Evolutionary conservation across 1,284 basidiomycete species (phyloP), one percentile per base, ranked within the genome.

Genomic region (Neonothopanus nambi): DNA sequence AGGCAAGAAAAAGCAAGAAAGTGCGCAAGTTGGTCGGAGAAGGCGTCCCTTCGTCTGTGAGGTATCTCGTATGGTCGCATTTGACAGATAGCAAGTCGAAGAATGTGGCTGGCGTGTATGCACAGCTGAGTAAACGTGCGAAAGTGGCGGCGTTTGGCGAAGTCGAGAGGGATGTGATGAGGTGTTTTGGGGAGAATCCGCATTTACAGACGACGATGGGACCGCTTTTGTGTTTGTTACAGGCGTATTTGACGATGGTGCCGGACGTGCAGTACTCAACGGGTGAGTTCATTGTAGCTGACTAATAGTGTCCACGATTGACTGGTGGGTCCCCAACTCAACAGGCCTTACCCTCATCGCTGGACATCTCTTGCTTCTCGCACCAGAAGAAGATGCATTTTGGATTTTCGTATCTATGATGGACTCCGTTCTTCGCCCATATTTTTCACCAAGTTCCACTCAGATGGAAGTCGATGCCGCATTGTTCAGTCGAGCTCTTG

Each of bases 301-400:
- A 59, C 26, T 8, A 33, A 11, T 8, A 33, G 3, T 33, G 30
- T 33, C 8, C 30, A 33, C 30, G 13, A 15, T 56, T 45, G 50
- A 55, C 44, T 3, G 41, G 20, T 2, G 40, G 37, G 5, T 33
- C 44, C 17, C 13, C 2, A 33, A 33, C 9, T 13, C 30, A 8
- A 9, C 63, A 87, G 91, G 89, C 8, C 76, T 97, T 55, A 84
- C 87, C 3, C 72, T 85, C 15, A 82, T 97, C 46, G 85, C 86
- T 9, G 93, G 90, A 0, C 84, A 91, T 52, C 71, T 96, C 23
- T 71, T 97, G 0, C 75, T 92, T 24, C 87, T 93, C 55, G 85
- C 91, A 1, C 91, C 89, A 0, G 90, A 94, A 57, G 93, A 97
- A 68, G 92, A 96, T 58, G 90, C 92, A 0, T 98, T 98, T 66